These are phyloP conservation scores for Hymenoscyphus albidus DNA, from an alignment of 2,329 filamentous ascomycete genomes.

Conservation along the genomic window DNA sequence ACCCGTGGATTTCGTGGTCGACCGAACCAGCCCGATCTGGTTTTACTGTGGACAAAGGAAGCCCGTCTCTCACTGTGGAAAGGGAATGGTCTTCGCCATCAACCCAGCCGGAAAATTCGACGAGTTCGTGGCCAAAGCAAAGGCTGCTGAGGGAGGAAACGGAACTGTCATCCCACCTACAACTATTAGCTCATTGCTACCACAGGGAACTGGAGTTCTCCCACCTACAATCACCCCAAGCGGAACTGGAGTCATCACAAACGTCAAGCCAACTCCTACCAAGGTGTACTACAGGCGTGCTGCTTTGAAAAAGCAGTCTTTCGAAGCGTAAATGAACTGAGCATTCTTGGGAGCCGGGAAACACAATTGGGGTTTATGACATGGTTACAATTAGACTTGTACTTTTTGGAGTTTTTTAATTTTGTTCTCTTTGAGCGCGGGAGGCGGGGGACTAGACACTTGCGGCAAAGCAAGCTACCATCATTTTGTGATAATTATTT, in stretches of 20 bases:
- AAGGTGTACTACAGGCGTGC: neutral
- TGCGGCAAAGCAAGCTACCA: neutral
- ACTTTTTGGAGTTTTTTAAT: neutral
- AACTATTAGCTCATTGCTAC: neutral
- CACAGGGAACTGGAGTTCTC: neutral
- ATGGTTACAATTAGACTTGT: neutral
- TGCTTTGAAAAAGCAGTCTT: neutral
- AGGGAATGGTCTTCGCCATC: constrained; percentile 32
- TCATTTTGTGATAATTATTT: neutral
- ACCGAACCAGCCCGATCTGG: constrained; percentile 26
- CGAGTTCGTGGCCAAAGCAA: constrained; percentile 16
- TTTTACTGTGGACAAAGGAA: constrained; percentile 34
- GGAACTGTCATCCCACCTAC: neutral
- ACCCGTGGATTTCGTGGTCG: constrained; percentile 19
- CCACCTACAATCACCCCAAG: neutral
- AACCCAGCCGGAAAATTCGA: constrained; percentile 27
- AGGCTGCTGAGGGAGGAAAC: neutral
- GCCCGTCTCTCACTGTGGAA: constrained; percentile 25
- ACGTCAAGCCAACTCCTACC: neutral
- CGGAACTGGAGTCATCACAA: neutral
- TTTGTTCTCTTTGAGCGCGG: neutral
- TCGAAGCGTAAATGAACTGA: neutral
- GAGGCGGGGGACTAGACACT: neutral
- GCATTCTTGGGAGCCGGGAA: neutral
- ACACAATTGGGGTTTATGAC: neutral